A percentile compares a stretch with the other conserved stretches of the same genome.
phyloP scores from a whole-genome alignment of 345 rosid species.

The Brassica incana region DNA sequence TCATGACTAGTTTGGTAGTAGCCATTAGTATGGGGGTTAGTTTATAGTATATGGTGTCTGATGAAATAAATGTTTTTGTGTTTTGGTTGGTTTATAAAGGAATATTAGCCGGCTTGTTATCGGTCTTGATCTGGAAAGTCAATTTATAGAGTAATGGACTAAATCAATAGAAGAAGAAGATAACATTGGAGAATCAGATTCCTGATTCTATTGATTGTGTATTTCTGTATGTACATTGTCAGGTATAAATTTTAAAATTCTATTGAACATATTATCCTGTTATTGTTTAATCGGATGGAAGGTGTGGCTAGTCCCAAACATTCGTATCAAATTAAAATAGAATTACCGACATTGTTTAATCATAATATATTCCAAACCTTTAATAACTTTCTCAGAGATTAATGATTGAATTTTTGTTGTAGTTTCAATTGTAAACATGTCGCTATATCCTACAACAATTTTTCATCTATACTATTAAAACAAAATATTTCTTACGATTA shows the following conservation, averaged over 20 bases:
- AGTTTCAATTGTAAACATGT: background rate
- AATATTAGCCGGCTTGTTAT: slow-evolving; percentile 30
- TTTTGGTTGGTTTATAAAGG: slow-evolving; percentile 30
- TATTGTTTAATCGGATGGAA: background rate
- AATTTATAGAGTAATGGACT: background rate
- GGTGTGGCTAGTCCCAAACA: slow-evolving; percentile 22
- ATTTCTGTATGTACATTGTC: slow-evolving; percentile 15
- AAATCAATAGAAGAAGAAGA: slow-evolving; percentile 15
- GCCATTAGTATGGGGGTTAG: background rate
- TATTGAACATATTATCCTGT: slow-evolving; percentile 8
- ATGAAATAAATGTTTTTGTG: slow-evolving; percentile 18
- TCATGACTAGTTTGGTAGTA: slow-evolving; percentile 26
- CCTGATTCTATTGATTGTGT: slow-evolving; percentile 19
- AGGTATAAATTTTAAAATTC: background rate
- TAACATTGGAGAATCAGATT: slow-evolving; percentile 15
- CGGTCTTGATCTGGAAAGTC: slow-evolving; percentile 21
- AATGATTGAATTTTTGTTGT: background rate
- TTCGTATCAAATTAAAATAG: background rate
- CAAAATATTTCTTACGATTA: no score
- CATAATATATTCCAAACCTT: background rate
- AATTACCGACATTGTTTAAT: slow-evolving; percentile 6
- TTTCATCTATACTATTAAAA: background rate
- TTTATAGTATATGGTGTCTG: background rate
- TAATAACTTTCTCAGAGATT: background rate
- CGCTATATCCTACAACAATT: background rate